These are phyloP conservation scores for Straminergon stramineum DNA, from an alignment of 225 moss, liverwort and hornwort genomes.

Conservation along the genomic window DNA sequence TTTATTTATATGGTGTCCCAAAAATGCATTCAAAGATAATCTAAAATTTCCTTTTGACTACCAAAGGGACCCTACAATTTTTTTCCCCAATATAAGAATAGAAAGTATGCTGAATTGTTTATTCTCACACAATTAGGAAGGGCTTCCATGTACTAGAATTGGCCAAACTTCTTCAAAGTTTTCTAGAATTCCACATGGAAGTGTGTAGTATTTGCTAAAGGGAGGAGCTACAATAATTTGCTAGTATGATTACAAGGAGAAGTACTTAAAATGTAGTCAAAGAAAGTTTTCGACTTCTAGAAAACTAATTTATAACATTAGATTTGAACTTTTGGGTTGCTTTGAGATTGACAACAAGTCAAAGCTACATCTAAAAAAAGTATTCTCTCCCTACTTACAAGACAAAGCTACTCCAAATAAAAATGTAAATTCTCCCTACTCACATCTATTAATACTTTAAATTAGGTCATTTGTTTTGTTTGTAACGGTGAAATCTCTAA, in stretches of 20 bases:
- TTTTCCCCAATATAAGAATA: neutral
- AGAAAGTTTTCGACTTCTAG: rapidly evolving
- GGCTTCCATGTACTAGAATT: rapidly evolving
- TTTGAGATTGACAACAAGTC: neutral
- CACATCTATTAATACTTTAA: neutral
- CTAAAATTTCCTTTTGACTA: neutral
- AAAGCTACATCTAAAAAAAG: too few species aligned
- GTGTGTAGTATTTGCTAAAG: too few species aligned
- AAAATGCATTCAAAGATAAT: neutral
- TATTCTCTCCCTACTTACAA: neutral
- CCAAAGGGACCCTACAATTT: neutral
- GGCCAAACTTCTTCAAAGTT: neutral
- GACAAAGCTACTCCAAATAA: too few species aligned
- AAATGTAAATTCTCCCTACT: neutral
- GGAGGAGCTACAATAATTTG: too few species aligned
- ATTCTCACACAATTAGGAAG: rapidly evolving
- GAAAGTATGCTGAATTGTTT: neutral
- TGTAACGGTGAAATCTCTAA: too few species aligned
- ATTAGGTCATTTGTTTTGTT: too few species aligned
- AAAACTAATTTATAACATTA: neutral
- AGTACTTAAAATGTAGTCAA: neutral
- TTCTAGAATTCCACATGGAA: rapidly evolving
- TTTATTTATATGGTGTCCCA: neutral
- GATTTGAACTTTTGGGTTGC: too few species aligned
- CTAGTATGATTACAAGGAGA: too few species aligned